Conservation (phyloP, 2,329 filamentous ascomycete species). For the Pseudogymnoascus sp. region DNA sequence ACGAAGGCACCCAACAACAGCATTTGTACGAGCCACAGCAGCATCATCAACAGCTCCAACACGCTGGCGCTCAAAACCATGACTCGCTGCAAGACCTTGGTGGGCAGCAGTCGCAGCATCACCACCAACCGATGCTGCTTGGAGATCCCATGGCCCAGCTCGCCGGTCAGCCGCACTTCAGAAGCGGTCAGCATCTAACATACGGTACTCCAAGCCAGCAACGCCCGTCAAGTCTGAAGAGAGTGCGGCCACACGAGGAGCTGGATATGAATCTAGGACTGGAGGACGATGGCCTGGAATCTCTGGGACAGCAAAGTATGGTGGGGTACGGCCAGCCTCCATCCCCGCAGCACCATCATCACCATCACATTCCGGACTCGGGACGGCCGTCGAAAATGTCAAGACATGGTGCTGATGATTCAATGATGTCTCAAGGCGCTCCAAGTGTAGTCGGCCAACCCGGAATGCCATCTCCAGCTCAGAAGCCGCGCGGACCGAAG, state of each 20-base stretch:
- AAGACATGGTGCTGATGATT: slow-evolving; percentile 43
- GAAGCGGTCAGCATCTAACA: slow-evolving; percentile 39
- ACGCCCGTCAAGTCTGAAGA: slow-evolving; percentile 34
- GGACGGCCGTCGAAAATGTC: slow-evolving; percentile 60
- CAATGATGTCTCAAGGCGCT: slow-evolving; percentile 46
- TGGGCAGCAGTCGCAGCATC: slow-evolving; percentile 43
- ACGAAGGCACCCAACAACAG: slow-evolving; percentile 54
- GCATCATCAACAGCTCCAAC: slow-evolving; percentile 28
- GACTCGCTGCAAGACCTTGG: slow-evolving; percentile 23
- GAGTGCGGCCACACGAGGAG: slow-evolving; percentile 45
- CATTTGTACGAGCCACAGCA: slow-evolving; percentile 51
- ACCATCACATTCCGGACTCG: slow-evolving; percentile 74
- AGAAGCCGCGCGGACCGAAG: slow-evolving; percentile 76
- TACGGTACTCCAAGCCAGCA: slow-evolving; percentile 35
- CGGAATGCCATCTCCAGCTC: slow-evolving; percentile 78
- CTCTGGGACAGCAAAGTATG: slow-evolving; percentile 48
- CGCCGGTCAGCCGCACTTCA: slow-evolving; percentile 38
- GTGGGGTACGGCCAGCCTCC: slow-evolving; percentile 33
- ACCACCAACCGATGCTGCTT: slow-evolving; percentile 47
- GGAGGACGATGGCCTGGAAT: slow-evolving; percentile 40
- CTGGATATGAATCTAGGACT: slow-evolving; percentile 36
- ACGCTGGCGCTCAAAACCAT: slow-evolving; percentile 25
- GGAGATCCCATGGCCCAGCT: slow-evolving; percentile 45
- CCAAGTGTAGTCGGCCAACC: slow-evolving; percentile 80
- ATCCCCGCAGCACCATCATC: slow-evolving; percentile 45